Percentiles rank a stretch among this genome's conserved stretches.
These are phyloP conservation scores for Kodamaea leandrae DNA, from an alignment of 805 yeast genomes.

Conservation along the genomic window DNA sequence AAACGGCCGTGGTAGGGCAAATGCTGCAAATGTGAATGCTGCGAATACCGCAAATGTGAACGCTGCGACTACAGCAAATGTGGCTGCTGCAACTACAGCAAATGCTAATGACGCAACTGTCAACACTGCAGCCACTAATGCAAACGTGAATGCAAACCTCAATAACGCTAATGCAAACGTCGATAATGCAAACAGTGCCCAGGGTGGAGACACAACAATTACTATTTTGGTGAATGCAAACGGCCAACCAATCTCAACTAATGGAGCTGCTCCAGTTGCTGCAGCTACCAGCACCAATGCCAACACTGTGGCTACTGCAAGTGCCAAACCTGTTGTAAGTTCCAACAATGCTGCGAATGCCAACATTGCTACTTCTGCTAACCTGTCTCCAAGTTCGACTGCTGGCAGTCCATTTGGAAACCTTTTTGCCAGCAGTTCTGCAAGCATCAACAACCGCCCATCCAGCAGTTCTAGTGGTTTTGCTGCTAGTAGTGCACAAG, in stretches of 20 bases:
- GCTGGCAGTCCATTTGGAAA: background rate
- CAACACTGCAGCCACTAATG: slow-evolving; percentile 2
- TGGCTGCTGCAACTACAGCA: slow-evolving; percentile 6
- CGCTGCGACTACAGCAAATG: slow-evolving; percentile 7
- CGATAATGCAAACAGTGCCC: background rate
- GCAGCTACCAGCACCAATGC: no score
- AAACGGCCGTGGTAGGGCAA: no score
- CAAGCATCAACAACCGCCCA: background rate
- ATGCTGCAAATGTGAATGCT: background rate
- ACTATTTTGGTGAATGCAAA: background rate
- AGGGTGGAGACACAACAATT: background rate
- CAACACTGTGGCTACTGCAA: no score
- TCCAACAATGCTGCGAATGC: no score
- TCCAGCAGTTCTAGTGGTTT: background rate
- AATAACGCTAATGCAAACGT: background rate
- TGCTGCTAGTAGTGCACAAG: no score
- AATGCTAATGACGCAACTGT: background rate
- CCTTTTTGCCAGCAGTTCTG: no score
- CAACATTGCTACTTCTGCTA: no score
- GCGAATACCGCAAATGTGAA: background rate
- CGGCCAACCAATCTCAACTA: background rate
- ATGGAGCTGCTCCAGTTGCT: background rate
- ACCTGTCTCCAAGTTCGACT: background rate
- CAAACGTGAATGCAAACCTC: no score
- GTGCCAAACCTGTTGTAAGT: no score